These are phyloP conservation scores for Colletotrichum ledebouriae DNA, from an alignment of 2,329 filamentous ascomycete genomes.

Conservation along the genomic window DNA sequence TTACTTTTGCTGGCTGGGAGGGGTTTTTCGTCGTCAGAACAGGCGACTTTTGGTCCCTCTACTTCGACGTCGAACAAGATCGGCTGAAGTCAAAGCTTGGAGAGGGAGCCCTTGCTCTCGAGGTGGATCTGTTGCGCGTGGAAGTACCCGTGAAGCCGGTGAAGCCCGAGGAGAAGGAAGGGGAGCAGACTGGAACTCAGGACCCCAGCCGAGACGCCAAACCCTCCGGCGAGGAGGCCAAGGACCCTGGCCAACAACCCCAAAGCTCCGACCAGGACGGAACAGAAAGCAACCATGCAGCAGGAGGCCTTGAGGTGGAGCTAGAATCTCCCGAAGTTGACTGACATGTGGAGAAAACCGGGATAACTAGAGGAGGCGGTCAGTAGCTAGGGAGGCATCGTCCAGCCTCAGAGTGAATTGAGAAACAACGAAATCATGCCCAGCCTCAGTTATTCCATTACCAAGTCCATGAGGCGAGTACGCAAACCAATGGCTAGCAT, in stretches of 20 bases:
- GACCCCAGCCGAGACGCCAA: background rate
- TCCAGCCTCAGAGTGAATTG: background rate
- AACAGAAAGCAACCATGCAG: background rate
- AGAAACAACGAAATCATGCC: background rate
- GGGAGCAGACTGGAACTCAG: background rate
- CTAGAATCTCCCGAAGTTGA: slow-evolving; percentile 26
- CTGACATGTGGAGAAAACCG: slow-evolving; percentile 12
- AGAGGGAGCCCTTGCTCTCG: slow-evolving; percentile 63
- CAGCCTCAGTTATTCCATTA: background rate
- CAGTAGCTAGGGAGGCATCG: background rate
- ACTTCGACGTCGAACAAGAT: slow-evolving; percentile 62
- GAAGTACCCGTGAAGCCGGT: slow-evolving; percentile 55
- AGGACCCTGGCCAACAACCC: too few relatives aligned
- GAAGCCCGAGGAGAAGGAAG: slow-evolving; percentile 15
- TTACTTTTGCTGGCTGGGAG: slow-evolving; percentile 64
- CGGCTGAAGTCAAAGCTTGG: slow-evolving; percentile 60
- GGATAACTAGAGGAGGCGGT: slow-evolving; percentile 1
- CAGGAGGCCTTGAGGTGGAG: slow-evolving; percentile 11
- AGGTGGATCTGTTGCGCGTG: slow-evolving; percentile 66
- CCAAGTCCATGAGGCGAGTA: background rate
- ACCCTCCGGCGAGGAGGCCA: background rate
- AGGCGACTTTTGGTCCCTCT: slow-evolving; percentile 60
- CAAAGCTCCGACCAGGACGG: too few relatives aligned
- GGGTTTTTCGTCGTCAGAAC: slow-evolving; percentile 63
- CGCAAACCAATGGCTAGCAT: background rate